Evolutionary conservation across 202 grass and related monocot genomes (phyloP).

Genomic region (Hordeum pubiflorum): DNA sequence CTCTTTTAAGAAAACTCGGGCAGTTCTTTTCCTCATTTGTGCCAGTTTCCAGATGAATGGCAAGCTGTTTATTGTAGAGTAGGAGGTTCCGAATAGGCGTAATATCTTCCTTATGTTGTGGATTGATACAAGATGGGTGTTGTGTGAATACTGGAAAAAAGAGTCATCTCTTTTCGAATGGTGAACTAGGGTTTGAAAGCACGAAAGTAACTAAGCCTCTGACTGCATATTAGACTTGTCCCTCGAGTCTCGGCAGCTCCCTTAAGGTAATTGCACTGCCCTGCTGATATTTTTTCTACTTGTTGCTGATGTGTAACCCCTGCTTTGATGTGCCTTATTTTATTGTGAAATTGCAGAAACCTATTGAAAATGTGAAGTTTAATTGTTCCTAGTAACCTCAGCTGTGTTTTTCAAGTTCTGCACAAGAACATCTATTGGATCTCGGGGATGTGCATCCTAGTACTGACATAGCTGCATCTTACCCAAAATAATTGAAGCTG

Average conservation of each 20-base stretch:
- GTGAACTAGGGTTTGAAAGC: not conserved
- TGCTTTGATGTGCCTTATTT: not conserved
- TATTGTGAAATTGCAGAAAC: not conserved
- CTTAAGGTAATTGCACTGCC: not conserved
- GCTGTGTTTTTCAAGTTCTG: not conserved
- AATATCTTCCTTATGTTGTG: not conserved
- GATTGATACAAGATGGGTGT: not conserved
- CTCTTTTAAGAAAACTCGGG: conserved; percentile 26
- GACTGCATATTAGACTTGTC: not conserved
- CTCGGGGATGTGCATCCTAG: not conserved
- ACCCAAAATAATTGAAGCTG: not conserved
- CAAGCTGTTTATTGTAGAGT: not conserved
- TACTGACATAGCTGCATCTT: not conserved
- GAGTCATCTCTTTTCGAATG: not conserved
- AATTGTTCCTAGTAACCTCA: not conserved
- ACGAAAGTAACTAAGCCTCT: too few relatives aligned
- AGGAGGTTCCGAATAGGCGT: not conserved
- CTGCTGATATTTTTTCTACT: not conserved
- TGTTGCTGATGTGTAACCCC: not conserved
- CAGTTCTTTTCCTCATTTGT: conserved; percentile 13
- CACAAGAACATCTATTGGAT: not conserved
- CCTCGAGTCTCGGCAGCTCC: not conserved
- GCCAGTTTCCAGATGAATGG: conserved; percentile 16
- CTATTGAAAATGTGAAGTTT: not conserved
- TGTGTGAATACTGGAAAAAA: not conserved